These are phyloP conservation scores for Trichophaea hybrida DNA, from an alignment of 2,329 filamentous ascomycete species.

Conservation along the genomic window DNA sequence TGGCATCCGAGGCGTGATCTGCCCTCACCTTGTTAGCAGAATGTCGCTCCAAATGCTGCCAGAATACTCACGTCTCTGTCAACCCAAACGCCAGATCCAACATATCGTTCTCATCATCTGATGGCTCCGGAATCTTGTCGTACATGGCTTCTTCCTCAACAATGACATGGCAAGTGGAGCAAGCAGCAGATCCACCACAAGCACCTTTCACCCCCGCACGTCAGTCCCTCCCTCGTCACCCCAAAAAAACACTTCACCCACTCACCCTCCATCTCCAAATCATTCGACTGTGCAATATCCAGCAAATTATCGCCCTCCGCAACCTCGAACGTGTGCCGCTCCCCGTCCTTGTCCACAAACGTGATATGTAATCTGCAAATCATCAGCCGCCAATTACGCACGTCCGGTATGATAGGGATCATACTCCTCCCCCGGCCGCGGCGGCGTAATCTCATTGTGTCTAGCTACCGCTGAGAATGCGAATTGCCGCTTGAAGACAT, in stretches of 20 bases:
- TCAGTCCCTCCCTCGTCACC: background rate
- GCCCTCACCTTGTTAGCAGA: background rate
- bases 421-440: background rate
- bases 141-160: constrained; percentile 49
- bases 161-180: constrained; percentile 62
- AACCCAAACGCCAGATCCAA: constrained; percentile 59
- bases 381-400: background rate
- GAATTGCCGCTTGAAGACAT: background rate
- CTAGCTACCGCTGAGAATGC: background rate
- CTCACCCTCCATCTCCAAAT: constrained; percentile 81
- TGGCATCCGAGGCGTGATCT: constrained; percentile 61
- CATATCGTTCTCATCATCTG: constrained; percentile 57
- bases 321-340: constrained; percentile 61
- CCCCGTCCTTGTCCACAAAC: constrained; percentile 82
- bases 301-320: constrained; percentile 80
- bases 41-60: background rate
- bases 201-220: constrained; percentile 38
- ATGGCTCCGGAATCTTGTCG: constrained; percentile 37
- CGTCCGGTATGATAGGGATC: background rate
- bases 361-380: constrained; percentile 55
- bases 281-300: constrained; percentile 86
- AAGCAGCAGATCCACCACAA: constrained; percentile 71
- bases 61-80: constrained; percentile 47
- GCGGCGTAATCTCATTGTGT: constrained; percentile 3
- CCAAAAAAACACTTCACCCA: background rate